A percentile compares a stretch with the other conserved stretches of the same genome.
Evolutionary conservation across 1,139 yeast genomes (phyloP).

Genomic region (Candida pseudoviswanathii): DNA sequence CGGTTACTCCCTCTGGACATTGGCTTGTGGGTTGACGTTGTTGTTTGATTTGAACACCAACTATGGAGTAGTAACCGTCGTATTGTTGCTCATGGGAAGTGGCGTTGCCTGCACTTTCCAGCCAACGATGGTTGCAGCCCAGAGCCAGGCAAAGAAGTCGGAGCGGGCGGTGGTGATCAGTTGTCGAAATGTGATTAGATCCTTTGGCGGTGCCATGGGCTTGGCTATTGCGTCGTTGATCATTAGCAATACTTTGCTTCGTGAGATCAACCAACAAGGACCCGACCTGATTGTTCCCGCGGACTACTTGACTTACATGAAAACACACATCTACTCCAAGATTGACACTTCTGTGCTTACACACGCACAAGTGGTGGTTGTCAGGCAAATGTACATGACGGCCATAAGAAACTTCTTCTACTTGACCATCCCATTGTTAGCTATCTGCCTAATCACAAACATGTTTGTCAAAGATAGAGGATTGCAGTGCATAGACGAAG

Average conservation of each 20-base stretch:
- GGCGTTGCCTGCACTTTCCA: constrained; percentile 57
- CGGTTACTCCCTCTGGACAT: constrained; percentile 46
- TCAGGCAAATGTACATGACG: constrained; percentile 36
- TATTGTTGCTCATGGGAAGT: constrained; percentile 43
- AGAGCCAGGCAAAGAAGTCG: constrained; percentile 46
- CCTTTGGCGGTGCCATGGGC: constrained; percentile 57
- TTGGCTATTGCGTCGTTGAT: constrained; percentile 48
- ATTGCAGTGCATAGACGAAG: constrained; percentile 42
- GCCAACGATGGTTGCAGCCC: constrained; percentile 55
- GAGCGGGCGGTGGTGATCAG: constrained; percentile 59
- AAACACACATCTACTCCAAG: constrained; percentile 32
- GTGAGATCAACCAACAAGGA: constrained; percentile 20
- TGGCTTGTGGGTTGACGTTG: constrained; percentile 41
- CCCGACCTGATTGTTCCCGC: constrained; percentile 15
- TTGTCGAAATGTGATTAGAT: constrained; percentile 51
- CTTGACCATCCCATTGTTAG: constrained; percentile 45
- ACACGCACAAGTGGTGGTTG: constrained; percentile 24
- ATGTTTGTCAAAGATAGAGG: constrained; percentile 46
- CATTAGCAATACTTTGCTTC: constrained; percentile 39
- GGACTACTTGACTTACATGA: constrained; percentile 24
- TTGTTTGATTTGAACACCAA: constrained; percentile 31
- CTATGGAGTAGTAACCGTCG: constrained; percentile 33
- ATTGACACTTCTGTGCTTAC: constrained; percentile 30
- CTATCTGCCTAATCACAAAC: constrained; percentile 36
- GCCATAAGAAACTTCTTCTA: constrained; percentile 43